A percentile compares a stretch with the other conserved stretches of the same genome.
phyloP scores from a whole-genome alignment of 352 stramenopile genomes.

The Phytophthora parvispora region DNA sequence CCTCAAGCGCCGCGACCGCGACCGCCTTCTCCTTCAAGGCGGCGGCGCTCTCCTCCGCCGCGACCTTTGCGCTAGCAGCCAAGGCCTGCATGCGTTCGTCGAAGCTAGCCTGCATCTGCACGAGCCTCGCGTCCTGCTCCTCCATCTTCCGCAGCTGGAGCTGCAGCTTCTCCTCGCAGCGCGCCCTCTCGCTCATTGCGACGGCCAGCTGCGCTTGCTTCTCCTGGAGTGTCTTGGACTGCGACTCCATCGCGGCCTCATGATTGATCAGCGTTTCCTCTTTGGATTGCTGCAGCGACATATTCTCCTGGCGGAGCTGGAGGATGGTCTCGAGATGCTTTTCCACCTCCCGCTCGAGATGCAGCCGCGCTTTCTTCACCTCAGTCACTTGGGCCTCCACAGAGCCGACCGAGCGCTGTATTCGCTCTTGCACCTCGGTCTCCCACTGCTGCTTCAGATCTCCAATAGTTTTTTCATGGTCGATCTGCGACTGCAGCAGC shows the following conservation, averaged over 20 bases:
- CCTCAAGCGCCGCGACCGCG: constrained; percentile 45
- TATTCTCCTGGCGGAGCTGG: constrained; percentile 65
- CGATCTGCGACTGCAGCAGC: constrained; percentile 58
- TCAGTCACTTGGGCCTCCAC: constrained; percentile 76
- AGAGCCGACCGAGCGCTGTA: constrained; percentile 60
- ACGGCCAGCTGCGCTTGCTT: constrained; percentile 44
- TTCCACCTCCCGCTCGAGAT: constrained; percentile 74
- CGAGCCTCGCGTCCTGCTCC: constrained; percentile 45
- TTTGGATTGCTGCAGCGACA: constrained; percentile 55
- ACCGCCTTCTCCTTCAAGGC: constrained; percentile 43
- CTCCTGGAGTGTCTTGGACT: constrained; percentile 55
- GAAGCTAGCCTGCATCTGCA: constrained; percentile 49
- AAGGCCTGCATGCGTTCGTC: constrained; percentile 53
- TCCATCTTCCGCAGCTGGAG: constrained; percentile 48
- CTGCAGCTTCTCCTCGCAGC: constrained; percentile 55
- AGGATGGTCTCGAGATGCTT: constrained; percentile 67
- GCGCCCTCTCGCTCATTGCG: constrained; percentile 43
- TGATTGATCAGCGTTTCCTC: constrained; percentile 44
- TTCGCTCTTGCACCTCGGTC: constrained; percentile 55
- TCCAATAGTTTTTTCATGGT: constrained; percentile 62
- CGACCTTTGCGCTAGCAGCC: constrained; percentile 28
- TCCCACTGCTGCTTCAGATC: constrained; percentile 69
- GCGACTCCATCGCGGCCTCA: constrained; percentile 43
- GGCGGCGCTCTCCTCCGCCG: constrained; percentile 37
- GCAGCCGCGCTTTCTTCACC: constrained; percentile 65